Base-by-base conservation (phyloP, 75 land plant species). In the Selaginella moellendorffii region DNA sequence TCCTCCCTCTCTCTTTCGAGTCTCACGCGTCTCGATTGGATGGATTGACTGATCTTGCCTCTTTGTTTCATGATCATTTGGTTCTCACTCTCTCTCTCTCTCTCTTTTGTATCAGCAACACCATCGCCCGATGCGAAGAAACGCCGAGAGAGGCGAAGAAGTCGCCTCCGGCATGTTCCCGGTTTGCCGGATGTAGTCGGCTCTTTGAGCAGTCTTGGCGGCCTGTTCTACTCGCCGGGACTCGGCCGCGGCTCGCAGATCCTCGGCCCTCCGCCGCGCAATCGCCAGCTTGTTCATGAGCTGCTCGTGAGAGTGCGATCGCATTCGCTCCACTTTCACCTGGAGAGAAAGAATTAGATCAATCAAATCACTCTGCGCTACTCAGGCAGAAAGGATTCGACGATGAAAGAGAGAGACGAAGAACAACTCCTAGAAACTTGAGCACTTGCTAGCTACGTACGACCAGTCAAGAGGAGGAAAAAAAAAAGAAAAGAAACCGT, bases 251-350 rank as follows among this genome's bases (percentile, higher is more conserved):
- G 84, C 90, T 14, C 80, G 77, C 66, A 66, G 82, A 63, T 83
- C 90, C 76, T 89, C 91, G n/a, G 96, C 91, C 64, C 68, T 71
- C 30, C 80, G 90, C 42, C 76, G 78, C 62, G 82, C 59, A 20
- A 80, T 84, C 36, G 91, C 96, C 24, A 89, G 64, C 75, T 89
- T 89, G 70, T 86, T 86, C 84, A 83, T 79, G 24, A 89, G 78
- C 74, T 73, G 83, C 68, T 89, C 96, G 5, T 89, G 91, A 10
- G 91, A 86, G 26, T 71, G 78, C 8, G 80, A 75, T 42, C 91
- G 74, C 69, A 81, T 86, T 30, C 84, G 77, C 64, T 89, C 96
- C 20, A 83, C 77, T 31, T 83, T 83, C 31, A 86, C 91, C 96
- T 88, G 82, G 54, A 75, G 21, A 74, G 31, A 54, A 27, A 46